A percentile compares a stretch with the other conserved stretches of the same genome.
phyloP scores from a whole-genome alignment of 306 rosid species.

The Castanea crenata region DNA sequence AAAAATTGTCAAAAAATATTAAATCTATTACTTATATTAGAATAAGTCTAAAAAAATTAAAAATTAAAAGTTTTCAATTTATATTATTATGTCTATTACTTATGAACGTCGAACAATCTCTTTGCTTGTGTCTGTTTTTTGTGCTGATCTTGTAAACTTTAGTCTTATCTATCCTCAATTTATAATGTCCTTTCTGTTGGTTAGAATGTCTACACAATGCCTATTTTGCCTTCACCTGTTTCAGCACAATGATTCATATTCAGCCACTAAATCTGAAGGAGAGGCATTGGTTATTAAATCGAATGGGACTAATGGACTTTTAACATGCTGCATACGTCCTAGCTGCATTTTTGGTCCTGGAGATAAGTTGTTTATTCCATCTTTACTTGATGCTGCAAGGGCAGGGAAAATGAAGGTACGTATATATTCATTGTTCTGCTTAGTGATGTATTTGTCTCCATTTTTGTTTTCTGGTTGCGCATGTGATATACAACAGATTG shows the following conservation, averaged over 20 bases:
- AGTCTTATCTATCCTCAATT: background rate
- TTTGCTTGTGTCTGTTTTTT: background rate
- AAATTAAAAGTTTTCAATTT: too few relatives aligned
- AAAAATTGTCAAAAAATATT: too few relatives aligned
- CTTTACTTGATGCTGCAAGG: slow-evolving; percentile 71
- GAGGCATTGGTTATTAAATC: slow-evolving; percentile 78
- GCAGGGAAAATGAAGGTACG: slow-evolving; percentile 88
- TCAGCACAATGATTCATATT: slow-evolving; percentile 90
- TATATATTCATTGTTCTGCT: slow-evolving; percentile 10
- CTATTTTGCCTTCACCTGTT: slow-evolving; percentile 25
- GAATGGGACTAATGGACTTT: slow-evolving; percentile 73
- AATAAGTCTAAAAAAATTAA: too few relatives aligned
- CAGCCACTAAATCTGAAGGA: slow-evolving; percentile 91
- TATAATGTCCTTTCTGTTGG: background rate
- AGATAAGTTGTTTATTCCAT: slow-evolving; percentile 79
- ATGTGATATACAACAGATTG: background rate
- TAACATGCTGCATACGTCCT: slow-evolving; percentile 93
- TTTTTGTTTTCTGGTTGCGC: background rate
- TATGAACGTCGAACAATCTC: background rate
- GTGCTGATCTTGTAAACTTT: background rate
- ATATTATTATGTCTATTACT: too few relatives aligned
- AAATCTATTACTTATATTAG: too few relatives aligned
- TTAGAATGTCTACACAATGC: background rate
- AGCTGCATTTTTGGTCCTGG: slow-evolving; percentile 98
- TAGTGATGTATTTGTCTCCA: background rate